Evolutionary conservation across 768 basidiomycete genomes (phyloP), one percentile per base, ranked within the genome.

Genomic region (Boletus rufocinnamomeus): DNA sequence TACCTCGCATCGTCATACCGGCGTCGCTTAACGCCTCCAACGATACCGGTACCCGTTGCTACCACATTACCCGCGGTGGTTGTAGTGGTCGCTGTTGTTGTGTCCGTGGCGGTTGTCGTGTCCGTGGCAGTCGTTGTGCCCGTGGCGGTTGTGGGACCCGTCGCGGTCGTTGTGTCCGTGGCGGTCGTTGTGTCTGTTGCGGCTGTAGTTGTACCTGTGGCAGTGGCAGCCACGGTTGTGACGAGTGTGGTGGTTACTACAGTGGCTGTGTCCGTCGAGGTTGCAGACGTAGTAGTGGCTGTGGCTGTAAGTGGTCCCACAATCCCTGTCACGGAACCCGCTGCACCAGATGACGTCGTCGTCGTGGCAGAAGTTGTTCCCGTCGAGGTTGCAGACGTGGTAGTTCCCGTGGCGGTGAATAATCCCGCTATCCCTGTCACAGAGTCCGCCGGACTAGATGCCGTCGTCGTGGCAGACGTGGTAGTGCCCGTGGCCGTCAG

Each of bases 401-500:
- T 47, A 35, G 54, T 7, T 13, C 9, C 40, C 25, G 60, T 40
- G 7, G 28, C 52, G 0, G 63, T 56, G 16, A 61, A 13, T 38
- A 54, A 43, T 9, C 38, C 54, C 27, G 53, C 43, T 17, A 56
- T 56, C 30, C 53, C 54, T 9, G 58, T 32, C 14, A 50, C 37
- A 5, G 54, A 38, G 40, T 7, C 52, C 30, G 4, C 30, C 13
- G 40, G 3, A 23, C 17, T n/a, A 25, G 57, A 14, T 27, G n/a
- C n/a, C n/a, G 62, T 44, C n/a, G 57, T 38, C 46, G 54, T 23
- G n/a, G 30, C n/a, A 25, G 64, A 19, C 14, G 54, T 55, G 6
- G 54, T 45, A 38, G 50, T 8, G 13, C 2, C 43, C 23, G 61
- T 40, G 4, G 19, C 52, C 1, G 62, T 56, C 14, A 61, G 38